Base-by-base conservation (phyloP, 2,329 filamentous ascomycete species). In the Parafenestella ontariensis region DNA sequence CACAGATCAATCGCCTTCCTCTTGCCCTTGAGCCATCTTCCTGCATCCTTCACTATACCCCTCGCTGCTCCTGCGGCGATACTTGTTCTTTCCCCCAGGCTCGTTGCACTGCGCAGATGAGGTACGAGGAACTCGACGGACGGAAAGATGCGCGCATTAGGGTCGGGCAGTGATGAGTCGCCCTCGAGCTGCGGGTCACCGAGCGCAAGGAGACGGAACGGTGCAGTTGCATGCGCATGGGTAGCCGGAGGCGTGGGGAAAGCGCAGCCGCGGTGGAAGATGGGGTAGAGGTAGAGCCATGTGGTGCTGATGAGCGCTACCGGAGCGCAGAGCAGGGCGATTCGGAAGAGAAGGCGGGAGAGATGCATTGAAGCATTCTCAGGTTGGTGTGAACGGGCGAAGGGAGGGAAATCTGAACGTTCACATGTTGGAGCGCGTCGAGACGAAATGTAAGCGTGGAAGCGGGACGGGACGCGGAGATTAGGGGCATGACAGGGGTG, bases 111-210 rank as follows among this genome's bases (percentile, higher is more conserved):
- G 31, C 56, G 60, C n/a, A 72, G 17, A 34, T 68, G 49, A 13
- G 46, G 18, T 2, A 36, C n/a, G 7, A 71, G 54, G 73, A 77
- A 21, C 76, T 78, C 13, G 76, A 75, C 36, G 75, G 74, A 56
- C 71, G 77, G 73, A 79, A 80, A 71, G 1, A 66, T 24, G n/a
- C 58, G 67, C 13, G 64, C 64, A 23, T 56, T 46, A 1, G 69
- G 65, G 18, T 72, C 71, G 0, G 88, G 89, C 23, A 97, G 88
- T 6, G 91, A 92, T 2, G 89, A 92, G 72, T 96, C 91, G 66
- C 94, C 94, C 78, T 98, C 94, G 49, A 98, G 85, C 75, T 98
- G 94, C 5, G 94, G 94, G 74, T 98, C 94, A 56, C 90, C 94
- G 20, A 98, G 85, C 1, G 92, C 87, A 13, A 98, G 87, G 3